Base-by-base conservation (phyloP, 495 filamentous ascomycete genomes). In the Penicillium bialowiezense region DNA sequence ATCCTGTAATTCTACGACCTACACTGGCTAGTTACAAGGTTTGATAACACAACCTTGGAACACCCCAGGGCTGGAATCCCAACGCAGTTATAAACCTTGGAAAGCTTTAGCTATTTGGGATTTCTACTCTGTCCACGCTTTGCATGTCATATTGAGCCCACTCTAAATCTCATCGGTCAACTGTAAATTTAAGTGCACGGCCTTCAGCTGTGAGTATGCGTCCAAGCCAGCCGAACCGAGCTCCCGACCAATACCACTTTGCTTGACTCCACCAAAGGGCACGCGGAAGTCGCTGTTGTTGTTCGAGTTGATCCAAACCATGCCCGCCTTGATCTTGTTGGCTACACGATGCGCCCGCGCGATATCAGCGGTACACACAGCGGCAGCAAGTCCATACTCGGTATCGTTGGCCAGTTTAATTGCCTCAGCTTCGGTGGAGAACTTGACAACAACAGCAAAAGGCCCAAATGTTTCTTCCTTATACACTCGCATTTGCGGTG, bases 221-320 rank as follows among this genome's bases (percentile, higher is more conserved):
- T 73, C 79, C 48, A 92, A 64, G 0, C 85, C 88, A 3, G 83
- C 86, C 73, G 90, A 86, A 23, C 88, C 88, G 32, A 90, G 62
- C 71, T 91, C 88, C 23, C 89, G 67, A 3, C 90, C 90, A 60
- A 95, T 89, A 21, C 90, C 90, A 57, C 82, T 87, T 74, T 91
- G 85, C 75, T 95, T 95, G 46, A 93, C 85, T 4, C 90, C 90
- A 26, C 90, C 90, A 68, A 92, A 91, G n/a, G 87, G 88, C 24
- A 91, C 76, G 28, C 85, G 56, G 47, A 74, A 80, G 57, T 84
- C 78, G 5, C 71, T 77, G 55, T 86, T 81, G 44, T 86, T 81
- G 56, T 79, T 83, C 50, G 78, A 84, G 66, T 93, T 95, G 62
- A 95, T 84, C 89, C 89, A 95, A 17, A 95, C 20, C 8, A 14